These are phyloP conservation scores for Carex pumila DNA, from an alignment of 176 grass and related monocot genomes.

Conservation along the genomic window DNA sequence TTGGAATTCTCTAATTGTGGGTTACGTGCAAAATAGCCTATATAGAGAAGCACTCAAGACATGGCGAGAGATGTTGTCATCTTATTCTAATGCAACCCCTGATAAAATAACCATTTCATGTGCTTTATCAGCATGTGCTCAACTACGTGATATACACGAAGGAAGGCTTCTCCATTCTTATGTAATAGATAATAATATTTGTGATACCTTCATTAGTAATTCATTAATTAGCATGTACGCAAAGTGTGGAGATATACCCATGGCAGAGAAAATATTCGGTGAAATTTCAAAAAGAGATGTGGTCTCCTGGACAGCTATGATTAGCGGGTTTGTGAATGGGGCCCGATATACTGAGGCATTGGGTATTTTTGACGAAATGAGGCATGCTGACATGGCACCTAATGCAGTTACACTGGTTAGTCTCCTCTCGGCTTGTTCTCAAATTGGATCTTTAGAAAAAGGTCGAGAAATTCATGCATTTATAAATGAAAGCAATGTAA, in stretches of 20 bases:
- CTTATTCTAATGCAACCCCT: conserved; percentile 14
- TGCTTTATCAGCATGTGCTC: conserved; percentile 60
- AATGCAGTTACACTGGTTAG: conserved; percentile 75
- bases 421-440: conserved; percentile 67
- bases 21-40: conserved; percentile 45
- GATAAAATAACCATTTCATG: conserved; percentile 45
- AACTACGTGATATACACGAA: conserved; percentile 51
- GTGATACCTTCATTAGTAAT: conserved; percentile 51
- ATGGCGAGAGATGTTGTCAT: conserved; percentile 45
- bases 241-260: conserved; percentile 61
- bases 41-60: conserved; percentile 34
- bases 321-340: conserved; percentile 62
- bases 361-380: conserved; percentile 68
- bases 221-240: conserved; percentile 82
- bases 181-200: conserved; percentile 29
- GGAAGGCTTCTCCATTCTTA: conserved; percentile 44
- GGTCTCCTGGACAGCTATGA: conserved; percentile 71
- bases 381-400: conserved; percentile 25
- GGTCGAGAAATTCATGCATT: conserved; percentile 60
- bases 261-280: conserved; percentile 42
- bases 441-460: conserved; percentile 63
- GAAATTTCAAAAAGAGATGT: conserved; percentile 47
- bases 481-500: conserved; percentile 57
- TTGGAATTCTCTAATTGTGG: conserved; percentile 66
- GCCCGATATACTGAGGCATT: conserved; percentile 43